These are phyloP conservation scores for Curvularia eragrostidis DNA, from an alignment of 2,329 filamentous ascomycete species.

Conservation along the genomic window DNA sequence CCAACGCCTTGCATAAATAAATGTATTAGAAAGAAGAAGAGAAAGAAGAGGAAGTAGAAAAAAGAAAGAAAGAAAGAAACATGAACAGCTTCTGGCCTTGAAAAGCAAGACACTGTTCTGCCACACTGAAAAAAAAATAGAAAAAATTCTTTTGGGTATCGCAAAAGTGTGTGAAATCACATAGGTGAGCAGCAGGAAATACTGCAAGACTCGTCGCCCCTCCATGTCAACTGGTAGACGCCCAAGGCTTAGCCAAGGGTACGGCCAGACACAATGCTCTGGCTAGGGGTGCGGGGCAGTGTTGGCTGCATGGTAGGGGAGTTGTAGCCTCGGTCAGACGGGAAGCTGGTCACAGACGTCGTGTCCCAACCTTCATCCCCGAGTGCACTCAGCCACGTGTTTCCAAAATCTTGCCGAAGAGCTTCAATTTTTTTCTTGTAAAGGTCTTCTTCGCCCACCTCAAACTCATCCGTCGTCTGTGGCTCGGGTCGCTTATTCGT, in stretches of 20 bases:
- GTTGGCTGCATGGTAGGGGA: conserved; percentile 44
- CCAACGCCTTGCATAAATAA: conserved; percentile 46
- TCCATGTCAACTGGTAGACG: background rate
- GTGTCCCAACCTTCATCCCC: conserved; percentile 72
- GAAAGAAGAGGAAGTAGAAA: conserved; percentile 11
- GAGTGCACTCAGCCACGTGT: conserved; percentile 84
- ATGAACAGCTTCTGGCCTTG: conserved; percentile 8
- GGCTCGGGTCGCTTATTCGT: conserved; percentile 22
- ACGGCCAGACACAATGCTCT: conserved; percentile 50
- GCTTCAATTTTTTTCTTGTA: conserved; percentile 90
- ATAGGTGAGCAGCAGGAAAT: conserved; percentile 6
- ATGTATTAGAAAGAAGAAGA: conserved; percentile 16
- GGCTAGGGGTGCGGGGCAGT: conserved; percentile 45
- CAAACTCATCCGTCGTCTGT: conserved; percentile 60
- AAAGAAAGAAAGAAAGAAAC: conserved; percentile 10
- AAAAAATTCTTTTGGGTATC: conserved; percentile 47
- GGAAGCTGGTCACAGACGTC: conserved; percentile 40
- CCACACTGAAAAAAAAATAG: conserved; percentile 18
- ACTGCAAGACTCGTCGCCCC: background rate
- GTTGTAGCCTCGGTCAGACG: conserved; percentile 40
- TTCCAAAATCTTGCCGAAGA: conserved; percentile 82
- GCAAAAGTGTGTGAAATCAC: conserved; percentile 39
- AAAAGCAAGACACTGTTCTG: conserved; percentile 9
- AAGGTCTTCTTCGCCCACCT: conserved; percentile 73
- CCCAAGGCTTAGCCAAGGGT: conserved; percentile 40